Conservation (phyloP, 805 yeast species). For the Nadsonia fulvescens region DNA sequence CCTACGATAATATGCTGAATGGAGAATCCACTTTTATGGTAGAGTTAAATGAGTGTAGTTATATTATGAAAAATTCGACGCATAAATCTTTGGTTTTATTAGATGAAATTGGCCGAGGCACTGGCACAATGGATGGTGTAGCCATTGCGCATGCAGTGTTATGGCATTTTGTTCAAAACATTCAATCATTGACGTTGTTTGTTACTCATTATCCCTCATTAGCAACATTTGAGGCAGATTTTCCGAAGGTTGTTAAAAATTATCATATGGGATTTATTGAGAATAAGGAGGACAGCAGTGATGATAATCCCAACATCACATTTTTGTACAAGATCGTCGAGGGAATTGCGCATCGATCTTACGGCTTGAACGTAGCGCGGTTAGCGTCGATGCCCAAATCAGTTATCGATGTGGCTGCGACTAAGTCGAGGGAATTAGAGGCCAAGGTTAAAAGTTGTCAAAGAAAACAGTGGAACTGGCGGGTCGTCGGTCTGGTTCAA, state of each 20-base stretch:
- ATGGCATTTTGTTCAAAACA: slow-evolving; percentile 30
- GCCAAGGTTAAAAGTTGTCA: too few relatives aligned
- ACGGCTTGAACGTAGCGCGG: slow-evolving; percentile 74
- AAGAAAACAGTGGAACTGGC: too few relatives aligned
- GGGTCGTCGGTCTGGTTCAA: too few relatives aligned
- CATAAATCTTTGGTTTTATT: slow-evolving; percentile 40
- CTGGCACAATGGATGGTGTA: slow-evolving; percentile 61
- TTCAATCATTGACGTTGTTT: slow-evolving; percentile 44
- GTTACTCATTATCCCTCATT: slow-evolving; percentile 73
- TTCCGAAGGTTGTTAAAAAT: slow-evolving; percentile 28
- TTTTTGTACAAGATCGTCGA: slow-evolving; percentile 33
- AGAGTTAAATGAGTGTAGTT: slow-evolving; percentile 49
- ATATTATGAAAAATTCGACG: slow-evolving; percentile 34
- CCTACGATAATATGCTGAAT: slow-evolving; percentile 53
- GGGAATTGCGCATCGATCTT: slow-evolving; percentile 45
- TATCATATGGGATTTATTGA: slow-evolving; percentile 53
- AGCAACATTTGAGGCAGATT: slow-evolving; percentile 28
- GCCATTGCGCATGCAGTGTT: slow-evolving; percentile 64
- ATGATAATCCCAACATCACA: slow-evolving; percentile 24
- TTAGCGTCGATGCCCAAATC: slow-evolving; percentile 36
- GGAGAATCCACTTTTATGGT: slow-evolving; percentile 77
- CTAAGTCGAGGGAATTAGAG: too few relatives aligned
- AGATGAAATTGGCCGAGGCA: slow-evolving; percentile 68
- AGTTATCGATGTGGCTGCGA: slow-evolving; percentile 14
- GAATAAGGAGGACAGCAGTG: slow-evolving; percentile 19